These are phyloP conservation scores for Boletellus dicymbophilus DNA, from an alignment of 1,284 basidiomycete genomes.

Conservation along the genomic window DNA sequence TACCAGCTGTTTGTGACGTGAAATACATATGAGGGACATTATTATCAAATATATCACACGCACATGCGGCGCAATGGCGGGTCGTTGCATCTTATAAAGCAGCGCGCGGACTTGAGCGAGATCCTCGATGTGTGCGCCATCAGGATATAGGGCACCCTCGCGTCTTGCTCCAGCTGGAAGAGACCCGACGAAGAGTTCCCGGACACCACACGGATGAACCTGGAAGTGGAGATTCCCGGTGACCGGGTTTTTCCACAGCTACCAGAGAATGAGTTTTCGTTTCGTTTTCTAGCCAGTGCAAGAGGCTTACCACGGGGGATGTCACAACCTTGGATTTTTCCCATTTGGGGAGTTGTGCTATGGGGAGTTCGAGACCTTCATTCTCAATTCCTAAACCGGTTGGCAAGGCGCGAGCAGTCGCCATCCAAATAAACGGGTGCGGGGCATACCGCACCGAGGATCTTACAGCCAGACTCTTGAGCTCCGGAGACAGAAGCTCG, in stretches of 20 bases:
- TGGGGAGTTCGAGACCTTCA: constrained; percentile 62
- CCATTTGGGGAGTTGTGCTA: constrained; percentile 65
- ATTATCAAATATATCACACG: constrained; percentile 17
- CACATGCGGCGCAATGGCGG: constrained; percentile 66
- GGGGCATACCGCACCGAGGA: constrained; percentile 67
- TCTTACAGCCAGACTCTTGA: constrained; percentile 83
- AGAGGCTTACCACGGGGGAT: constrained; percentile 57
- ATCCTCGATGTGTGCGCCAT: constrained; percentile 66
- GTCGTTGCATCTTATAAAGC: constrained; percentile 73
- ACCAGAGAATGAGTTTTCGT: neutral
- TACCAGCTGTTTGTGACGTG: constrained; percentile 39
- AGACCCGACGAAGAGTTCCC: constrained; percentile 54
- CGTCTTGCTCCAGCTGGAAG: constrained; percentile 49
- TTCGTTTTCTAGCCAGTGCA: neutral
- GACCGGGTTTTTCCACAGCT: constrained; percentile 82
- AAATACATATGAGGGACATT: neutral
- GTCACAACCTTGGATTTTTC: constrained; percentile 65
- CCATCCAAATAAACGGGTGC: constrained; percentile 81
- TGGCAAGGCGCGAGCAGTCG: constrained; percentile 57
- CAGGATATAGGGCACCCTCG: constrained; percentile 59
- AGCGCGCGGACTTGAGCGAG: constrained; percentile 61
- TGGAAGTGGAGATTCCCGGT: constrained; percentile 72
- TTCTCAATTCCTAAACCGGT: constrained; percentile 73
- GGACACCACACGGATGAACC: constrained; percentile 60
- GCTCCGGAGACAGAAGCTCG: constrained; percentile 69